Evolutionary conservation across 148 eudicot genomes (phyloP), one percentile per base, ranked within the genome.

Genomic region (Talinum fruticosum): DNA sequence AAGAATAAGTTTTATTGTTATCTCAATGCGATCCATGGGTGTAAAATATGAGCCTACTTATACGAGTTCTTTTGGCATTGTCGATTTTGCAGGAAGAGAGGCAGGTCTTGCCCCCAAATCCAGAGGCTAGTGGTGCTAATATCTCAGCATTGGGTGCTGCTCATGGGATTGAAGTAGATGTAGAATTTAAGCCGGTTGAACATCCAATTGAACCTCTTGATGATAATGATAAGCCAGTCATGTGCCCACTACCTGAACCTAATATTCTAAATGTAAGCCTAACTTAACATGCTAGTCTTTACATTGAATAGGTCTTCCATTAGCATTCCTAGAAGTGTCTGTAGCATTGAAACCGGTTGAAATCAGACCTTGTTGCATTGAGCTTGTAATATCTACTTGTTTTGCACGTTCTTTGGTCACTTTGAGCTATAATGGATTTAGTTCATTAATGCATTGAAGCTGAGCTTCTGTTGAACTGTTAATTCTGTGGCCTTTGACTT

Each of bases 171-270:
- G 89, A 89, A 84, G 79, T 84, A 2, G 87, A 90, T 0, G 79
- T 87, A 33, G 97, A 93, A 82, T 93, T 96, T 76, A 96, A 89
- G 75, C 99, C 97, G 0, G 90, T 93, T 66, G 97, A 96, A 41
- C 92, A 89, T 80, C 99, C 99, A 1, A 76, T 73, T 6, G 97
- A 91, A 80, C 97, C 99, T 74, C 81, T 88, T 21, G 66, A 62
- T 28, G 88, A 91, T 79, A 85, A 76, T 75, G 99, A 96, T 88
- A 87, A 67, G 47, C 97, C 99, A 4, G 88, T 91, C 67, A 88
- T 79, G 38, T 96, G 99, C 82, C 97, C 99, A 33, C 64, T 88
- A 59, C 97, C 97, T 0, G 99, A 96, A 83, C 99, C 97, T 75
- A 91, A 94, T 29, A 91, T 96, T 76, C 88, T 93, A 19, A 93